Evolutionary conservation across 768 basidiomycete genomes (phyloP).

Genomic region (Xerocomus potaroensis): DNA sequence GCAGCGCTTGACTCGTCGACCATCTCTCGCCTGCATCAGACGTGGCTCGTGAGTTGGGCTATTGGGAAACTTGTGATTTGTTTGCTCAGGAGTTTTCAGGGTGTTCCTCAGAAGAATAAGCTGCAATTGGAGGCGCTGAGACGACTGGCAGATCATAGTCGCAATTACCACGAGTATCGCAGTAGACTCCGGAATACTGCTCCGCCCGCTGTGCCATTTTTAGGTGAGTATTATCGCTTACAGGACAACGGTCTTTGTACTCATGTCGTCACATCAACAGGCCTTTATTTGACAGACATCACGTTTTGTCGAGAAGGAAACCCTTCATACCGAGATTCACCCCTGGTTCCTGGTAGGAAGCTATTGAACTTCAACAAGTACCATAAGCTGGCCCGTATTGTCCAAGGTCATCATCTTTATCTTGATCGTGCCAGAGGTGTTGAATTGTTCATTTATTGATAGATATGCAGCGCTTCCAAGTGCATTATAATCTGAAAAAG

Average conservation of each 20-base stretch:
- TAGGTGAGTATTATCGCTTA: slow-evolving; percentile 49
- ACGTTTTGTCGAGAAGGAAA: slow-evolving; percentile 97
- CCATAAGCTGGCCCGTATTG: slow-evolving; percentile 81
- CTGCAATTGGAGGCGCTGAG: slow-evolving; percentile 73
- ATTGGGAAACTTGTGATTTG: not conserved
- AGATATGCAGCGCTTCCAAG: slow-evolving; percentile 94
- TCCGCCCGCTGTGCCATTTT: slow-evolving; percentile 92
- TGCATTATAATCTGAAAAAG: slow-evolving; percentile 78
- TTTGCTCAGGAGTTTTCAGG: slow-evolving; percentile 41
- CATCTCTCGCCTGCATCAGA: slow-evolving; percentile 86
- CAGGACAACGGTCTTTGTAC: not conserved
- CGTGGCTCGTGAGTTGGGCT: slow-evolving; percentile 78
- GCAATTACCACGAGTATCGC: slow-evolving; percentile 91
- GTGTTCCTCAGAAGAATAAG: slow-evolving; percentile 82
- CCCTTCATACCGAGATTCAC: slow-evolving; percentile 77
- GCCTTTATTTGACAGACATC: slow-evolving; percentile 84
- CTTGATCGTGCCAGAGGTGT: not conserved
- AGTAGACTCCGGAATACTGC: slow-evolving; percentile 79
- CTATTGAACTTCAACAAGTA: slow-evolving; percentile 97
- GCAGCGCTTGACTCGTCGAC: slow-evolving; percentile 96
- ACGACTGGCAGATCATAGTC: slow-evolving; percentile 84
- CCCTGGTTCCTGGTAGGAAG: slow-evolving; percentile 67
- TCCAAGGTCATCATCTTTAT: slow-evolving; percentile 53
- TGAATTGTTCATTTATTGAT: slow-evolving; percentile 6
- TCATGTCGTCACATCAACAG: slow-evolving; percentile 35